Evolutionary conservation across 805 yeast genomes (phyloP).

Genomic region (Ascoidea rubescens): DNA sequence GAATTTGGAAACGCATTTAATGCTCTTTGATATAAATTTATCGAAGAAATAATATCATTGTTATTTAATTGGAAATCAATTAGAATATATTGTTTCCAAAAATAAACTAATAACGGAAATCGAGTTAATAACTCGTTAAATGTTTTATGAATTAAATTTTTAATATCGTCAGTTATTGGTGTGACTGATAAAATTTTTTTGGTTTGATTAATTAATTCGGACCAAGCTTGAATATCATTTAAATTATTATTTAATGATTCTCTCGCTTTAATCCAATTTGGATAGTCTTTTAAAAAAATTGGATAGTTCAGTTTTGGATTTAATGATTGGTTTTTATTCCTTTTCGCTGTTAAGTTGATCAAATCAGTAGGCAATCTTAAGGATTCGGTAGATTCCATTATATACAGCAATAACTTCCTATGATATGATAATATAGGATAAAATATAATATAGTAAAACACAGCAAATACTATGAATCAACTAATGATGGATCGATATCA

Average conservation of each 20-base stretch:
- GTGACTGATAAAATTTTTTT: constrained; percentile 21
- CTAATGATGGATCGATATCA: neutral
- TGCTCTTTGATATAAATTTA: constrained; percentile 25
- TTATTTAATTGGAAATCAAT: constrained; percentile 46
- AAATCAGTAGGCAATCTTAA: too few species aligned
- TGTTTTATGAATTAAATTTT: constrained; percentile 16
- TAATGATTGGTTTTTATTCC: neutral
- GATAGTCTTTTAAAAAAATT: too few species aligned
- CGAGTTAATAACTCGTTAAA: constrained; percentile 30
- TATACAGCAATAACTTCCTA: neutral
- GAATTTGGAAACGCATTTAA: constrained; percentile 40
- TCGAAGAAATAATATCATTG: constrained; percentile 28
- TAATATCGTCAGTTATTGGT: constrained; percentile 17
- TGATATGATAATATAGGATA: too few species aligned
- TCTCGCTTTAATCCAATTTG: too few species aligned
- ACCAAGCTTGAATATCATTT: constrained; percentile 26
- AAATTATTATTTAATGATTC: constrained; percentile 10
- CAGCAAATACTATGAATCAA: neutral
- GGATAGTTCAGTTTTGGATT: neutral
- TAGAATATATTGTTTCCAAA: constrained; percentile 51
- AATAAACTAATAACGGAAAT: constrained; percentile 44
- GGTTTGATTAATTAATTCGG: constrained; percentile 20
- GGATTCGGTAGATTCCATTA: constrained; percentile 2
- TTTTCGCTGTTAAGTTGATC: neutral
- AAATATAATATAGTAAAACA: too few species aligned